phyloP scores from a whole-genome alignment of 176 grass and related monocot species.

The Carex scoparia region DNA sequence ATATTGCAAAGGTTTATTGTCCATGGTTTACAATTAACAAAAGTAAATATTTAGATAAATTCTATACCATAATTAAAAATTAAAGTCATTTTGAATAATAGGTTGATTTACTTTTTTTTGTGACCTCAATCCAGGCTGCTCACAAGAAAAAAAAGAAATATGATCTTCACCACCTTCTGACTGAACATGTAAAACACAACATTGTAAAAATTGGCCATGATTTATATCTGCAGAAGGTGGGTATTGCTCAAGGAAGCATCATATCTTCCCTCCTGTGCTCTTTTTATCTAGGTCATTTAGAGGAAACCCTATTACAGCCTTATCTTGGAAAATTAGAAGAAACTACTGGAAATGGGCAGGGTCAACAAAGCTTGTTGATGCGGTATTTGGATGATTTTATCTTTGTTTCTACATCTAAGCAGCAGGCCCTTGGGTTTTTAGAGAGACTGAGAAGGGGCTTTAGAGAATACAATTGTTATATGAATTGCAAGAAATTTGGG shows the following conservation, averaged over 20 bases:
- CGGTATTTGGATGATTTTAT: slow-evolving; percentile 86
- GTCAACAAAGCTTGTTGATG: slow-evolving; percentile 48
- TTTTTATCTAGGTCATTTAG: slow-evolving; percentile 73
- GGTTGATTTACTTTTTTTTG: neutral
- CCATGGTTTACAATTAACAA: neutral
- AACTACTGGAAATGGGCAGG: slow-evolving; percentile 16
- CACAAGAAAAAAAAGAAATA: slow-evolving; percentile 36
- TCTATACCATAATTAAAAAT: neutral
- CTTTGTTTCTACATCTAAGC: slow-evolving; percentile 73
- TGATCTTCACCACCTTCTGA: slow-evolving; percentile 38
- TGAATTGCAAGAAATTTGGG: slow-evolving; percentile 76
- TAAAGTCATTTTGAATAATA: neutral
- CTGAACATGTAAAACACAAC: slow-evolving; percentile 54
- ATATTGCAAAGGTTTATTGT: neutral
- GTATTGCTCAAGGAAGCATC: slow-evolving; percentile 75
- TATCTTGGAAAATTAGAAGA: slow-evolving; percentile 35
- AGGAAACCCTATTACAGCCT: slow-evolving; percentile 48
- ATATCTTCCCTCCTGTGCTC: slow-evolving; percentile 82
- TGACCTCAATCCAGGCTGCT: slow-evolving; percentile 42
- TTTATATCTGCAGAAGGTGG: slow-evolving; percentile 72
- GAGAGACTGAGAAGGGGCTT: slow-evolving; percentile 67
- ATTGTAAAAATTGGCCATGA: slow-evolving; percentile 59
- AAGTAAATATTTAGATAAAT: neutral
- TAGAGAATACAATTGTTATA: slow-evolving; percentile 66
- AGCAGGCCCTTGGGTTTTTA: slow-evolving; percentile 57